Conservation (phyloP, 208 protist genomes). For the Trypanosoma theileri region DNA sequence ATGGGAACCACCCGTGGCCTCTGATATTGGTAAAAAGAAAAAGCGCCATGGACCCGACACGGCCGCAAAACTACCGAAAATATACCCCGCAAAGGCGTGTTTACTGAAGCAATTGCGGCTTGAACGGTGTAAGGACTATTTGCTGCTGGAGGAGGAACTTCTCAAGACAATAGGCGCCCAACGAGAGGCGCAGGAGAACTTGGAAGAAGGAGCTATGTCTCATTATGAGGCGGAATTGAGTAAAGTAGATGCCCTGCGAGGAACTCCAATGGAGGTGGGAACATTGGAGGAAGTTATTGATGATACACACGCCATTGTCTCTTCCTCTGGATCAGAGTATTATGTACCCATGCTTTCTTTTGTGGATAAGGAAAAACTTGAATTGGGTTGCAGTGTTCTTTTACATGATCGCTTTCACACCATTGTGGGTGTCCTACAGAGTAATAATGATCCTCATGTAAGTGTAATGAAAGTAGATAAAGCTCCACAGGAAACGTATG, state of each 20-base stretch:
- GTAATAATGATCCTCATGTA: constrained; percentile 99
- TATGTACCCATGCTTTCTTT: constrained; percentile 99
- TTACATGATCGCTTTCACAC: constrained; percentile 96
- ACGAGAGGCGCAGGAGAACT: constrained; percentile 76
- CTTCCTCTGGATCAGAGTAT: constrained; percentile 95
- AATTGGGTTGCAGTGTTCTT: constrained; percentile 97
- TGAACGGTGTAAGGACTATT: constrained; percentile 99
- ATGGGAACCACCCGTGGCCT: constrained; percentile 94
- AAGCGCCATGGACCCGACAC: constrained; percentile 81
- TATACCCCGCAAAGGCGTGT: constrained; percentile 97
- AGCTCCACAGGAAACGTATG: constrained; percentile 98
- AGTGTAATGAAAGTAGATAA: constrained; percentile 99
- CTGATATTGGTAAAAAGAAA: constrained; percentile 92
- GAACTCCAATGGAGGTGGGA: constrained; percentile 97
- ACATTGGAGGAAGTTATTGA: constrained; percentile 99
- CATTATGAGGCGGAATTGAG: constrained; percentile 94
- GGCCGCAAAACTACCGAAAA: constrained; percentile 77
- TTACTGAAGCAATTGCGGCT: constrained; percentile 97
- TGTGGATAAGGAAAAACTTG: constrained; percentile 99
- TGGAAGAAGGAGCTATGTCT: constrained; percentile 78
- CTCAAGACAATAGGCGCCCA: constrained; percentile 88
- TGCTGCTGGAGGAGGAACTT: constrained; percentile 99
- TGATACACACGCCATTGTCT: constrained; percentile 99
- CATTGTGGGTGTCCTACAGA: constrained; percentile 98
- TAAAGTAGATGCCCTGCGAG: constrained; percentile 98